These are phyloP conservation scores for Lentinula sp. DNA, from an alignment of 768 basidiomycete species.

Conservation along the genomic window DNA sequence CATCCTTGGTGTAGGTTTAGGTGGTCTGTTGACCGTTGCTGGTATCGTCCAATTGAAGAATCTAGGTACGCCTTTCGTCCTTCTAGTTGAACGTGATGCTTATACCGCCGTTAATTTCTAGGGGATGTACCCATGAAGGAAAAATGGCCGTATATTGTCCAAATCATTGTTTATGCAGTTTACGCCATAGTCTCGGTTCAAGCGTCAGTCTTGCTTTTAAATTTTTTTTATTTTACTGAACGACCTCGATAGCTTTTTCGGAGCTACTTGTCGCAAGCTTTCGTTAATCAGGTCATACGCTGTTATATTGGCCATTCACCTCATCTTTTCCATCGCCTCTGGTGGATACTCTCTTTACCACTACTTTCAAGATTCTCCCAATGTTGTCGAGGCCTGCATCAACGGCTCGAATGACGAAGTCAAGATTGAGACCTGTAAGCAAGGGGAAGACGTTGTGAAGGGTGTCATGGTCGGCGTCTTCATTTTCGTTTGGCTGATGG, in stretches of 20 bases:
- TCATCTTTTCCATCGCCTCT: conserved; percentile 37
- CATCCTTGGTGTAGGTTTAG: conserved; percentile 39
- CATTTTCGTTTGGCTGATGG: conserved; percentile 40
- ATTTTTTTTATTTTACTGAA: not conserved
- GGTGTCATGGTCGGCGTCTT: conserved; percentile 35
- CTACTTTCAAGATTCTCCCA: conserved; percentile 33
- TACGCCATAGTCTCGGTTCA: conserved; percentile 38
- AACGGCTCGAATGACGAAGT: conserved; percentile 22
- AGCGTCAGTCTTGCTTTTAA: conserved; percentile 26
- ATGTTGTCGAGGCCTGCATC: conserved; percentile 32
- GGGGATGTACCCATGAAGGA: conserved; percentile 12
- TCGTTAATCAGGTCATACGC: conserved; percentile 37
- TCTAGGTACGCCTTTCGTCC: conserved; percentile 15
- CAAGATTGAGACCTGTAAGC: conserved; percentile 28
- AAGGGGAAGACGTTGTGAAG: conserved; percentile 34
- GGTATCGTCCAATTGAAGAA: conserved; percentile 30
- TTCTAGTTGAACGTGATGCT: not conserved
- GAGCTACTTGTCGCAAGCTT: conserved; percentile 34
- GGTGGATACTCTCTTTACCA: conserved; percentile 39
- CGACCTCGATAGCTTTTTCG: conserved; percentile 28
- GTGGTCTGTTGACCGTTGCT: conserved; percentile 30
- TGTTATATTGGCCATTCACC: conserved; percentile 32
- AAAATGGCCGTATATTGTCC: conserved; percentile 34
- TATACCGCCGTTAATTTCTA: not conserved
- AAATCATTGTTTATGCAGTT: conserved; percentile 34